phyloP scores from a whole-genome alignment of 805 yeast genomes.

The Hanseniaspora mollemarum region DNA sequence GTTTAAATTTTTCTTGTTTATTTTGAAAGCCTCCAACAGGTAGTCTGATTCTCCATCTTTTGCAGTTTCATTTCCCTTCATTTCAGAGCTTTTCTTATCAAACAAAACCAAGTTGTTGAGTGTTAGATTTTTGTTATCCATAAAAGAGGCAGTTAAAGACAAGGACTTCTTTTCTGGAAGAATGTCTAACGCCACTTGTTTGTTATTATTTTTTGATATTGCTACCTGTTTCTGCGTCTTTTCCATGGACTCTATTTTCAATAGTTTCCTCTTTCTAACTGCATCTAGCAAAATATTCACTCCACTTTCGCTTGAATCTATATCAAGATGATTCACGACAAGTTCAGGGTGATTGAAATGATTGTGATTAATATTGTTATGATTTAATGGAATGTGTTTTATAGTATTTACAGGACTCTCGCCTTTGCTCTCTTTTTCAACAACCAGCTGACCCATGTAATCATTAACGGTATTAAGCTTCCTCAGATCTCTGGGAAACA shows the following conservation, averaged over 20 bases:
- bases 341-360: background rate
- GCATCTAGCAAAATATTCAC: slow-evolving; percentile 5
- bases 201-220: background rate
- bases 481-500: slow-evolving; percentile 15
- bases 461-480: slow-evolving; percentile 14
- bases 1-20: background rate
- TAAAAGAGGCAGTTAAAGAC: background rate
- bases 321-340: background rate
- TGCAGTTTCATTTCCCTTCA: background rate
- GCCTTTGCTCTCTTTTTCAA: background rate
- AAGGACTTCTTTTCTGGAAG: background rate
- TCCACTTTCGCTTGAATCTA: slow-evolving; percentile 14
- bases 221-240: slow-evolving; percentile 21
- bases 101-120: background rate
- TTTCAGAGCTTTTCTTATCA: background rate
- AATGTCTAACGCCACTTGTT: background rate
- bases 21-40: too few relatives aligned
- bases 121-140: background rate
- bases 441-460: slow-evolving; percentile 9
- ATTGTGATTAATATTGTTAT: background rate
- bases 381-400: background rate
- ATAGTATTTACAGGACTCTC: background rate
- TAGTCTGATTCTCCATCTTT: too few relatives aligned
- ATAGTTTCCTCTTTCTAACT: background rate
- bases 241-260: slow-evolving; percentile 17